These are phyloP conservation scores for Ophiostoma sp. DNA, from an alignment of 2,329 filamentous ascomycete genomes.

Conservation along the genomic window DNA sequence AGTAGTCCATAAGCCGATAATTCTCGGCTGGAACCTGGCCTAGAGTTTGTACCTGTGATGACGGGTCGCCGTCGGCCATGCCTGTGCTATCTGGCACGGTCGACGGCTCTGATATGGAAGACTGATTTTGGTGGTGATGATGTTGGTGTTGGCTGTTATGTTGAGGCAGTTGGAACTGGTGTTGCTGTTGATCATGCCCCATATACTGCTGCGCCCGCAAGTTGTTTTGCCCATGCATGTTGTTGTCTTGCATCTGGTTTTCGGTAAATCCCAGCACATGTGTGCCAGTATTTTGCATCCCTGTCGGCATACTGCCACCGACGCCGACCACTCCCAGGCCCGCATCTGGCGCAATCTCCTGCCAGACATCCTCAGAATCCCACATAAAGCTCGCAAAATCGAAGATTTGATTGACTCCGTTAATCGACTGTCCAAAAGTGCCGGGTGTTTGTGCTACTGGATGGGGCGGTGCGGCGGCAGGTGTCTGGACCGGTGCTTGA, in stretches of 20 bases:
- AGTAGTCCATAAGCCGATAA: constrained; percentile 44
- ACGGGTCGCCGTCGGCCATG: constrained; percentile 16
- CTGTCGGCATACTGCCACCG: constrained; percentile 1
- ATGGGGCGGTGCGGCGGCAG: neutral
- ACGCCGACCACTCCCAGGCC: constrained; percentile 11
- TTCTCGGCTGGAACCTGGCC: constrained; percentile 31
- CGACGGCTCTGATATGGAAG: constrained; percentile 23
- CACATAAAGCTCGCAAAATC: constrained; percentile 48
- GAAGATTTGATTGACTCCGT: constrained; percentile 41
- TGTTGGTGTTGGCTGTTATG: neutral
- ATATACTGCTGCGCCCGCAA: neutral
- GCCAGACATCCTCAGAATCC: constrained; percentile 39
- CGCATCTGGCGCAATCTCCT: constrained; percentile 28
- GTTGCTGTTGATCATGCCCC: neutral
- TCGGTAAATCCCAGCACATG: constrained; percentile 4
- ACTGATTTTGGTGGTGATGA: neutral
- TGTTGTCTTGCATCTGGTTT: neutral
- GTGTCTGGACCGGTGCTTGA: neutral
- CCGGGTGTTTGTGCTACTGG: neutral
- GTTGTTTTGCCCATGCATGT: neutral
- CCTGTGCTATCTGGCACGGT: constrained; percentile 27
- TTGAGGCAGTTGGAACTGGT: neutral
- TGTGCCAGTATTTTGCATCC: neutral
- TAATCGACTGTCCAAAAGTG: neutral
- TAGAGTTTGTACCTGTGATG: neutral